Conservation (phyloP, 805 yeast species). For the Candida adriatica region DNA sequence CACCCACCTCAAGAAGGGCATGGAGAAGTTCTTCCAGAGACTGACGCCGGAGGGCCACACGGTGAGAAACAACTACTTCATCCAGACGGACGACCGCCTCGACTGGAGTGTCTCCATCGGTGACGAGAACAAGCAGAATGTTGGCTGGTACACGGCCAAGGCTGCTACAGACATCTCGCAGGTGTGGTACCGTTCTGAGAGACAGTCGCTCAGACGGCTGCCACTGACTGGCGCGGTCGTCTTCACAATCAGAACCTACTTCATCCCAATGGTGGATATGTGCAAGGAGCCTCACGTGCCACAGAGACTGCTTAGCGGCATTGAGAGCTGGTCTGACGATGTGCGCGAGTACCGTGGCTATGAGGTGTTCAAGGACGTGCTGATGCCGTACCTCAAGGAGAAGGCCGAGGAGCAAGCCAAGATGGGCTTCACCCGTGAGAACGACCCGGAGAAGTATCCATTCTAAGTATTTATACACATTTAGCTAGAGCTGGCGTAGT, state of each 20-base stretch:
- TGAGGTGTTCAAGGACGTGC: slow-evolving; percentile 42
- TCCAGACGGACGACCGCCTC: slow-evolving; percentile 55
- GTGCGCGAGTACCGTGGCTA: slow-evolving; percentile 58
- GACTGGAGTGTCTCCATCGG: slow-evolving; percentile 66
- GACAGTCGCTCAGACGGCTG: slow-evolving; percentile 56
- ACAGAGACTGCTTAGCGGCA: slow-evolving; percentile 50
- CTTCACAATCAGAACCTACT: slow-evolving; percentile 60
- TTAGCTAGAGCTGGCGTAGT: no score
- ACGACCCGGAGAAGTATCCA: slow-evolving; percentile 15
- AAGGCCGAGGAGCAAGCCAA: slow-evolving; percentile 31
- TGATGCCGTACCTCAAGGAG: slow-evolving; percentile 47
- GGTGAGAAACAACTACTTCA: slow-evolving; percentile 59
- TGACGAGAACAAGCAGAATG: slow-evolving; percentile 39
- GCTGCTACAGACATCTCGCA: slow-evolving; percentile 39
- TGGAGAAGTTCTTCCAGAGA: slow-evolving; percentile 59
- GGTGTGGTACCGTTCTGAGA: slow-evolving; percentile 53
- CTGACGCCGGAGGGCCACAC: slow-evolving; percentile 54
- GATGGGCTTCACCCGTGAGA: slow-evolving; percentile 17
- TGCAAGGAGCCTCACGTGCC: slow-evolving; percentile 58
- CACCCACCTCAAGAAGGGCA: slow-evolving; percentile 49
- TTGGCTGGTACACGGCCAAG: slow-evolving; percentile 61
- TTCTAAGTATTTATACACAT: no score
- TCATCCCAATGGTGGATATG: slow-evolving; percentile 45
- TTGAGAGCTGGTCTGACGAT: slow-evolving; percentile 52
- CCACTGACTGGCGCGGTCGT: slow-evolving; percentile 52